Conservation (phyloP, 805 yeast genomes). For the Starmerella khaoyaiensis region DNA sequence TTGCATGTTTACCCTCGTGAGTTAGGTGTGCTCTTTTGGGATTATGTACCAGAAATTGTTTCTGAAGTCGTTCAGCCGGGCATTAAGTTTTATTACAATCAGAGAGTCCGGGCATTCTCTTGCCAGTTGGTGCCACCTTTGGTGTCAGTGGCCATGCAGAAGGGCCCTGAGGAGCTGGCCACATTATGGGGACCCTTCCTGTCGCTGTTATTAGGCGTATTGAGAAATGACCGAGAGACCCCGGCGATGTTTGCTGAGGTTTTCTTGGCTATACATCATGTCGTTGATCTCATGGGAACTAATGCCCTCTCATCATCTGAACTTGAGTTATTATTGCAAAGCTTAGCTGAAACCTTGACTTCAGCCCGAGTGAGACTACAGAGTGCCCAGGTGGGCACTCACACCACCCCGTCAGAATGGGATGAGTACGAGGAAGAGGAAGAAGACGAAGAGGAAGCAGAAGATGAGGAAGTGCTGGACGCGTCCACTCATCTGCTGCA, state of each 20-base stretch:
- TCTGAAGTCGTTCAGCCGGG: conserved; percentile 76
- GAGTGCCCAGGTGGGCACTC: background rate
- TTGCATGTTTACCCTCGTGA: conserved; percentile 74
- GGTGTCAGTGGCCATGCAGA: conserved; percentile 47
- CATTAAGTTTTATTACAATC: conserved; percentile 79
- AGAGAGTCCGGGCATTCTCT: conserved; percentile 87
- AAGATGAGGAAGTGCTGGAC: conserved; percentile 82
- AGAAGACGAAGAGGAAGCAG: conserved; percentile 66
- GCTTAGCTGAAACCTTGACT: conserved; percentile 46
- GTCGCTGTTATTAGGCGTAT: conserved; percentile 47
- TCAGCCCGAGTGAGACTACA: conserved; percentile 57
- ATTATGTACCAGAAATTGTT: conserved; percentile 67
- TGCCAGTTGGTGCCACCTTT: conserved; percentile 73
- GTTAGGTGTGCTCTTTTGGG: conserved; percentile 67
- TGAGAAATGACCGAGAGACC: conserved; percentile 60
- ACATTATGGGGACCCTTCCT: conserved; percentile 62
- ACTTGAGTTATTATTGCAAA: conserved; percentile 42
- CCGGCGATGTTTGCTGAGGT: conserved; percentile 70
- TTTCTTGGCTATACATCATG: conserved; percentile 56
- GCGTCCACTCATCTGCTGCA: conserved; percentile 69
- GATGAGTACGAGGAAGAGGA: conserved; percentile 69
- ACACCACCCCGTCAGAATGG: conserved; percentile 22
- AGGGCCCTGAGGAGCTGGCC: conserved; percentile 37
- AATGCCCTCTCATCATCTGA: conserved; percentile 38
- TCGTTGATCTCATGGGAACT: conserved; percentile 55